Base-by-base conservation (phyloP, 345 rosid genomes). In the Leavenworthia alabamica region DNA sequence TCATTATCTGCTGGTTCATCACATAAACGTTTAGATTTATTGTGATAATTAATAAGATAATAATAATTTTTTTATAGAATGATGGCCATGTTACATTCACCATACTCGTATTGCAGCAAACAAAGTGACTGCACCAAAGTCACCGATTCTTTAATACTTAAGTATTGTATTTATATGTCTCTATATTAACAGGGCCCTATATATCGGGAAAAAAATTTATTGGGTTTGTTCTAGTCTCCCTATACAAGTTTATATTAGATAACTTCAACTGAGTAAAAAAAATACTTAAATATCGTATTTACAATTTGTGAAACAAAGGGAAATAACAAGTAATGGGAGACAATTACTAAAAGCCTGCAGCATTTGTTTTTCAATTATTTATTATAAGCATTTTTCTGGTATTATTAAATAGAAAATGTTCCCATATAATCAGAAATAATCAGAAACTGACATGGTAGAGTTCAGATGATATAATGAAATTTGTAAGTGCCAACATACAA, bases 321-420 rank as follows among this genome's bases (percentile, higher is more conserved):
- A 1, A 35, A 35, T 3, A 11, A 6, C 36, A 67, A 56, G 64
- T 53, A 42, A 60, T 51, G 48, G 67, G 61, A 68, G 32, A 52
- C 73, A 43, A 16, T 60, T 68, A 17, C 55, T 33, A 45, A 59
- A 68, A 68, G 53, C 73, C 60, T 68, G 73, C 60, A 31, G 46
- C 72, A 37, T 62, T 28, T 16, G 39, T 9, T 54, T 53, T 62
- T 28, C 12, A 0, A 59, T 17, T 53, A 9, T 54, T 42, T 68
- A 42, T 33, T 27, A 35, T 0, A 26, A 23, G 41, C 8, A 20
- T 20, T 28, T 66, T 35, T 28, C 45, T 35, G 8, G 22, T 22
- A 27, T 15, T 47, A 3, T 56, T 29, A 28, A 28, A 2, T 14
- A 2, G 4, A 49, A 8, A n/a, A 2, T 45, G n/a, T 19, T 24